Evolutionary conservation across 2,329 filamentous ascomycete genomes (phyloP).

Genomic region (Periconia sp.): DNA sequence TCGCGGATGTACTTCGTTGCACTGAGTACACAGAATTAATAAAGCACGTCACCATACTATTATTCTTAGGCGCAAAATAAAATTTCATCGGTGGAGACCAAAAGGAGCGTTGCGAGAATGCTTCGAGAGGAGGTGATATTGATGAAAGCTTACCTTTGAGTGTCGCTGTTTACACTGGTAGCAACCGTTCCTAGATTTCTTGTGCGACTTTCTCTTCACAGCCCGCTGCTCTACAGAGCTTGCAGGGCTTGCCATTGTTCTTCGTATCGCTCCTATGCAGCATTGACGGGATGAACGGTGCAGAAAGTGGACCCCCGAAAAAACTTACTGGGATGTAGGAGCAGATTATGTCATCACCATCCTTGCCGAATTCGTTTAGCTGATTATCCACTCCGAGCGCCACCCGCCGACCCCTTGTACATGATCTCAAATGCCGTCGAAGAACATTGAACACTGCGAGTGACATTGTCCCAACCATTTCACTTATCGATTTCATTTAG

Average conservation of each 20-base stretch:
- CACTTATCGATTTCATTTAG: no score
- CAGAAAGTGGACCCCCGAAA: neutral
- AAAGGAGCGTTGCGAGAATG: neutral
- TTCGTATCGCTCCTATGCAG: neutral
- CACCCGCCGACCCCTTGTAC: no score
- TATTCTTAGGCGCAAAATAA: neutral
- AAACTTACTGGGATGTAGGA: neutral
- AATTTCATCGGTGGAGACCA: neutral
- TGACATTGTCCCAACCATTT: no score
- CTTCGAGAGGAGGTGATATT: neutral
- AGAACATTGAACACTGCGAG: no score
- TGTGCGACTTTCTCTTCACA: constrained; percentile 34
- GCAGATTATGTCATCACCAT: neutral
- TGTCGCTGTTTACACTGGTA: constrained; percentile 36
- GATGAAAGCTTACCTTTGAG: constrained; percentile 25
- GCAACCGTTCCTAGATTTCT: constrained; percentile 34
- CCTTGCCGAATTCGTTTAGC: neutral
- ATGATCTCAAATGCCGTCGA: no score
- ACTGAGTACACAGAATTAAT: constrained; percentile 14
- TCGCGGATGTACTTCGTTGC: constrained; percentile 32
- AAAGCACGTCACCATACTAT: neutral
- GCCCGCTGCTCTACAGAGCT: constrained; percentile 2
- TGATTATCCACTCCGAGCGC: neutral
- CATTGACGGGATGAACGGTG: neutral
- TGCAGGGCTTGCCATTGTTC: constrained; percentile 3